Percentiles rank a stretch among this genome's conserved stretches.
Evolutionary conservation across 2,329 filamentous ascomycete genomes (phyloP).

Genomic region (Monilinia fructigena): DNA sequence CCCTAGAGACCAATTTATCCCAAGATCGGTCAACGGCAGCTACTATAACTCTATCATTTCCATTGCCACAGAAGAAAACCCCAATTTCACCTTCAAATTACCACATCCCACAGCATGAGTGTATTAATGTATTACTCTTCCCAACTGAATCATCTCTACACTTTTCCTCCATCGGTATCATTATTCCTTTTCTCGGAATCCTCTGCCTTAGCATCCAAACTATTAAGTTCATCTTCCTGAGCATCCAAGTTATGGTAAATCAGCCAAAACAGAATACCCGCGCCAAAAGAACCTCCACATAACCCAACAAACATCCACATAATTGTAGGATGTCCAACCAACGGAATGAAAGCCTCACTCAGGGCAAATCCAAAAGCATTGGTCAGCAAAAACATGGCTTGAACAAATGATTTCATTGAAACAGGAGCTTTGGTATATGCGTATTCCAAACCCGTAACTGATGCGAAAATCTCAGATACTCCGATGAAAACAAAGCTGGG

Average conservation of each 20-base stretch:
- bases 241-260: slow-evolving; percentile 30
- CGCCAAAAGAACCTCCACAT: slow-evolving; percentile 26
- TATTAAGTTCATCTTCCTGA: slow-evolving; percentile 33
- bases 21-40: too few relatives aligned
- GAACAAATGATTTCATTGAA: slow-evolving; percentile 76
- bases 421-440: slow-evolving; percentile 75
- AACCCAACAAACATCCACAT: slow-evolving; percentile 41
- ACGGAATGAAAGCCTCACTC: slow-evolving; percentile 46
- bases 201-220: slow-evolving; percentile 30
- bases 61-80: neutral
- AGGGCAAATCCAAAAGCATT: slow-evolving; percentile 56
- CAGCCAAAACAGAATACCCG: slow-evolving; percentile 30
- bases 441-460: slow-evolving; percentile 66
- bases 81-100: neutral
- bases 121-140: neutral
- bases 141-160: neutral
- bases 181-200: slow-evolving; percentile 25
- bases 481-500: slow-evolving; percentile 50
- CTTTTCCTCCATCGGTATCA: neutral
- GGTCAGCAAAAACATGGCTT: slow-evolving; percentile 67
- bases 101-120: neutral
- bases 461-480: slow-evolving; percentile 57
- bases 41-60: too few relatives aligned
- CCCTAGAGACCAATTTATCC: neutral
- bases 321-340: slow-evolving; percentile 46